Percentiles rank a stretch among this genome's conserved stretches.
Conservation (phyloP, 2,329 filamentous ascomycete genomes). For the Aureobasidium sp. region DNA sequence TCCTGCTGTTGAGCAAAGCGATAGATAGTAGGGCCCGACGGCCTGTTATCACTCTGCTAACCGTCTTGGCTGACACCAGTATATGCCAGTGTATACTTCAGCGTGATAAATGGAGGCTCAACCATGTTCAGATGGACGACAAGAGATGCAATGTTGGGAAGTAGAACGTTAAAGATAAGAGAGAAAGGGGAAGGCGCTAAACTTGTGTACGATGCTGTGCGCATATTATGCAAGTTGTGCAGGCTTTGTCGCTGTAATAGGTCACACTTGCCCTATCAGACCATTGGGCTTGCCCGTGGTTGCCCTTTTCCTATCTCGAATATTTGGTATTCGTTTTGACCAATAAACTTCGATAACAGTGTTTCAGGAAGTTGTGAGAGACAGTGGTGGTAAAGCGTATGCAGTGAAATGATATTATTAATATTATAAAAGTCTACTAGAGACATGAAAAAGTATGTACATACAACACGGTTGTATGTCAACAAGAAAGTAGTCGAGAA, state of each 20-base stretch:
- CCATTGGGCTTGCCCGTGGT: background rate
- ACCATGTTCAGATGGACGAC: too few relatives aligned
- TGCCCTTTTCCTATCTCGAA: background rate
- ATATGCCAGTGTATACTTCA: too few relatives aligned
- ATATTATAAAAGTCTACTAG: background rate
- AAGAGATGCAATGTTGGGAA: too few relatives aligned
- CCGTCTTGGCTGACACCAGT: too few relatives aligned
- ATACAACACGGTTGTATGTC: conserved; percentile 13
- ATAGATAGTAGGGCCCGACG: too few relatives aligned
- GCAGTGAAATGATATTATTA: conserved; percentile 4
- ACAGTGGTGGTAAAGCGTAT: background rate
- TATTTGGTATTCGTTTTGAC: too few relatives aligned
- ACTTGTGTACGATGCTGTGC: background rate
- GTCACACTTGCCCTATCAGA: background rate
- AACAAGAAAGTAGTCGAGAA: conserved; percentile 3
- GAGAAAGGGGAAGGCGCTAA: background rate
- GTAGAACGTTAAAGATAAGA: too few relatives aligned
- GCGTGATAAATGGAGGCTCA: too few relatives aligned
- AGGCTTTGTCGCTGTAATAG: background rate
- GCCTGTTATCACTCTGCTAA: too few relatives aligned
- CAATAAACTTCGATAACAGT: too few relatives aligned
- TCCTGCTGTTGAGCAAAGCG: too few relatives aligned
- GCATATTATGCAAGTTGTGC: background rate
- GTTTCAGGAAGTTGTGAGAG: too few relatives aligned
- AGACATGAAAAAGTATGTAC: background rate